These are phyloP conservation scores for Arthrobotrys pseudoclavata DNA, from an alignment of 2,329 filamentous ascomycete genomes.

Conservation along the genomic window DNA sequence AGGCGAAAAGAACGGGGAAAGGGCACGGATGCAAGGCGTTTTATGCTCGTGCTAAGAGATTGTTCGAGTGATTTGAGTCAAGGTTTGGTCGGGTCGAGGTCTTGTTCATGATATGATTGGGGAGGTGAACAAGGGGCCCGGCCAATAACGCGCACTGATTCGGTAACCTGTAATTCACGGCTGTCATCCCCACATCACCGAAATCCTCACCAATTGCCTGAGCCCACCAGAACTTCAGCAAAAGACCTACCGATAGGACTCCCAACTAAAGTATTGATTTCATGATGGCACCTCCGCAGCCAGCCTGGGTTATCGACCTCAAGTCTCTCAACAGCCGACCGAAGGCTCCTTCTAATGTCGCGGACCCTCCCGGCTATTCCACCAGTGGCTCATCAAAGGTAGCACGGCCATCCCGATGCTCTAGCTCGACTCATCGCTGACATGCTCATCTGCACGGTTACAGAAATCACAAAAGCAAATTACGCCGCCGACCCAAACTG, in stretches of 20 bases:
- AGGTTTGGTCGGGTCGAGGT: conserved; percentile 3
- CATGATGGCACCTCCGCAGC: conserved; percentile 43
- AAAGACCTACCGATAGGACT: background rate
- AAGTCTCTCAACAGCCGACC: conserved; percentile 77
- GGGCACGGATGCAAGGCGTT: conserved; percentile 4
- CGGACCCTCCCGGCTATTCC: conserved; percentile 89
- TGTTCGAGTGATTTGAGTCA: background rate
- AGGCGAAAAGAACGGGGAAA: background rate
- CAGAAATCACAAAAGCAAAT: conserved; percentile 71
- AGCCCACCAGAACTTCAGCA: background rate
- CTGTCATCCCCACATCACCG: conserved; percentile 45
- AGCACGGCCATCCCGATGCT: conserved; percentile 35
- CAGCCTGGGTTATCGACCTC: conserved; percentile 83
- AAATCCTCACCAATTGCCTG: conserved; percentile 30
- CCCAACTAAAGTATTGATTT: conserved; percentile 7
- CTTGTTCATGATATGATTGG: conserved; percentile 19
- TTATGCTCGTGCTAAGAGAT: conserved; percentile 20
- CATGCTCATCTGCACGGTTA: conserved; percentile 34
- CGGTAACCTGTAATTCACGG: conserved; percentile 14
- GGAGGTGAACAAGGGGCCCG: conserved; percentile 36
- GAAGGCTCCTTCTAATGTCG: conserved; percentile 75
- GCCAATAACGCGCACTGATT: conserved; percentile 53
- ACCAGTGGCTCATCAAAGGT: conserved; percentile 66
- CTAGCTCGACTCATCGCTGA: conserved; percentile 68
- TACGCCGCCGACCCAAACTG: conserved; percentile 77